Base-by-base conservation (phyloP, 257 asterid genomes). In the Anisodus acutangulus region DNA sequence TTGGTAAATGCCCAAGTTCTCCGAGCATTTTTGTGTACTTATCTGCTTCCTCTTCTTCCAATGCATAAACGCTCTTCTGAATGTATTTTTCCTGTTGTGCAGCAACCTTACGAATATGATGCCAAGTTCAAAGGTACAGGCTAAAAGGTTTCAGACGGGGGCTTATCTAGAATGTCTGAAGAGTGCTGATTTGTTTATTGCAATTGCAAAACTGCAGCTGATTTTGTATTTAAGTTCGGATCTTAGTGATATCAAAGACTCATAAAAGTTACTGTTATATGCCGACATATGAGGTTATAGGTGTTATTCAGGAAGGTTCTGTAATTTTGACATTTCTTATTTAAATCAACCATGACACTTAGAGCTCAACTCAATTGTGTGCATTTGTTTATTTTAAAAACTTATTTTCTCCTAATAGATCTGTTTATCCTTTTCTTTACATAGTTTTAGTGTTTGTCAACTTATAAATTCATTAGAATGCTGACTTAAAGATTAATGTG, bases 81-180 rank as follows among this genome's bases (percentile, higher is more conserved):
- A 6, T 57, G 53, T 60, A 31, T 43, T 60, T 12, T 59, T 59
- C 3, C 3, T 85, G 11, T n/a, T 63, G 72, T 91, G 90, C 97
- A 94, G 99, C 99, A 96, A 94, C 97, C 98, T 2, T 96, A 94
- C 81, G 99, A 96, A 89, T 96, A 96, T 45, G 99, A 96, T 79
- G 99, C 99, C 69, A 96, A 94, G 84, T 96, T 96, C 91, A 96
- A 91, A 90, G 95, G 97, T 6, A 39, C 92, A 35, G 95, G 91
- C 59, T 96, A 91, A 94, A 74, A 19, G 79, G 15, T 41, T 69
- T 67, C 22, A 37, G 51, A 68, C 9, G 37, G 17, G 37, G 35
- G 55, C n/a, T n/a, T n/a, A n/a, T 70, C 57, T 43, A 70, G 4
- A 26, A 47, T 17, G 68, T 3, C 69, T 63, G 4, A 9, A 63